Evolutionary conservation across 2,329 filamentous ascomycete genomes (phyloP), one percentile per base, ranked within the genome.

Genomic region (Paecilomyces formosus): DNA sequence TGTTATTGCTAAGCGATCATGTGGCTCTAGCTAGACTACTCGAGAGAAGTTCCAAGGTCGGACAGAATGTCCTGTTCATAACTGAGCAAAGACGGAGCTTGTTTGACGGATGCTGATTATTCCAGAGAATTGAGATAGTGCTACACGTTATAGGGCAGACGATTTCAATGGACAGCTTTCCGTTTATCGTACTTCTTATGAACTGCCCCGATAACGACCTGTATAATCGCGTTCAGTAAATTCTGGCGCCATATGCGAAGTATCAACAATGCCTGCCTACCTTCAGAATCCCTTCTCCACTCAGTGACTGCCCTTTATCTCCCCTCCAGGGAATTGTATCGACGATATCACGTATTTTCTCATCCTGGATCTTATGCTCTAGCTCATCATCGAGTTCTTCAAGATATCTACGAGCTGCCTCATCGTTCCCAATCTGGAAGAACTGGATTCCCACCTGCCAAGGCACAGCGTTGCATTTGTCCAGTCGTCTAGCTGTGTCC

Each of bases 381-480:
- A 94, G 75, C 3, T 82, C 82, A 70, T 97, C 89, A 69, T 97
- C 93, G 7, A 97, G 79, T 53, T 86, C 80, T 64, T 82, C 77
- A 45, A 97, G 78, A 57, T 88, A 85, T 63, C 80, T 74, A 1
- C 81, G 79, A 0, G 92, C 93, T 0, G 74, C 77, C 0, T 76
- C 69, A 65, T 96, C 90, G 55, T 83, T 81, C 58, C 94, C 93
- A 52, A 97, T 89, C 75, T 97, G 93, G 79, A 97, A 96, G 78
- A 97, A 97, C 72, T 97, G 93, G 58, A 97, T 85, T 33, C 93
- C 93, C 8, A 97, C 79, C 76, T 97, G 94, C 79, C 89, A 89
- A 0, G 86, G 81, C 3, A 88, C 85, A 0, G 91, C 91, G 8
- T 86, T 81, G 7, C 88, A 72, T 55, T 74, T 74, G 67, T 75